Conservation (phyloP, 2,329 filamentous ascomycete genomes). For the Ophiostoma fasciatum region DNA sequence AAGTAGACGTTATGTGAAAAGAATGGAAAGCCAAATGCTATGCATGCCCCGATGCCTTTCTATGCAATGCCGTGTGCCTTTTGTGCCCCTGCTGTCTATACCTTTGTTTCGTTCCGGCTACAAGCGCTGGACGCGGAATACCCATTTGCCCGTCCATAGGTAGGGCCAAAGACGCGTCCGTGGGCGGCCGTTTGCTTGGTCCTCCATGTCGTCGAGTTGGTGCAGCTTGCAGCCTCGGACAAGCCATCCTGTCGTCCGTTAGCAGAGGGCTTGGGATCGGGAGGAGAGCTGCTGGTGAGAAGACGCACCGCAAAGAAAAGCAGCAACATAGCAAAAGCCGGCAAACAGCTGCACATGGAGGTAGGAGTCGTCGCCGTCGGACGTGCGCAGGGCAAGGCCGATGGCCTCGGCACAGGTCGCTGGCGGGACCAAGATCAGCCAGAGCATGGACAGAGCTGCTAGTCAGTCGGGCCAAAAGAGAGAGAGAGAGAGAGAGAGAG, state of each 20-base stretch:
- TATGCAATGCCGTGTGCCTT: too few relatives aligned
- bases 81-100: too few relatives aligned
- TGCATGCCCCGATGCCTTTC: too few relatives aligned
- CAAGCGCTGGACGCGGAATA: constrained; percentile 6
- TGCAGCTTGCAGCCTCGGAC: constrained; percentile 29
- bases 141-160: constrained; percentile 10
- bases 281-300: too few relatives aligned
- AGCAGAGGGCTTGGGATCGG: too few relatives aligned
- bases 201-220: constrained; percentile 18
- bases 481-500: too few relatives aligned
- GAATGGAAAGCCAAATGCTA: too few relatives aligned
- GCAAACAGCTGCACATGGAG: constrained; percentile 42
- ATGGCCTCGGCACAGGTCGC: constrained; percentile 55
- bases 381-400: constrained; percentile 37
- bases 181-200: not conserved
- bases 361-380: constrained; percentile 27
- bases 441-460: constrained; percentile 54
- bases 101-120: too few relatives aligned
- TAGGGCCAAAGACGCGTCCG: constrained; percentile 5
- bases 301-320: constrained; percentile 31
- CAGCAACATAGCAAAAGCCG: constrained; percentile 44
- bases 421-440: constrained; percentile 56
- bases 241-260: constrained; percentile 20
- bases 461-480: too few relatives aligned
- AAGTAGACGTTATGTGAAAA: too few relatives aligned